Evolutionary conservation across 345 rosid genomes (phyloP), one percentile per base, ranked within the genome.

Genomic region (Eucalyptus regnans): DNA sequence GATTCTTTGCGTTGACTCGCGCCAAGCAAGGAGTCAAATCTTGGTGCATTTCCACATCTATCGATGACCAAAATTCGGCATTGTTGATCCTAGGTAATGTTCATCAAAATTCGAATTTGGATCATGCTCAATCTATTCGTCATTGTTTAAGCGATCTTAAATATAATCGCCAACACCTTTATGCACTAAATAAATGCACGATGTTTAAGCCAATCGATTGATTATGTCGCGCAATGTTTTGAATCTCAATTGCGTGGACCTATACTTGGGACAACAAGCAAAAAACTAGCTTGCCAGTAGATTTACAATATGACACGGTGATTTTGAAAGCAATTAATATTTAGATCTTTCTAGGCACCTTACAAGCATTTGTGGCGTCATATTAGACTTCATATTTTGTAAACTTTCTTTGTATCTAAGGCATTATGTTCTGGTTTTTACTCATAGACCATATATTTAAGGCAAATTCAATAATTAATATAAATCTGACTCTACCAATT

Each of bases 171-270:
- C 20, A 31, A 3, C 23, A 5, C 2, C 2, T 17, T 31, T 31
- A 68, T 20, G 6, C 23, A 31, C 20, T 68, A 31, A 8, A 31
- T 8, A 33, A 31, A 68, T 1, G 6, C 44, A 1, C 8, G 10
- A 9, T 22, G 2, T 20, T 41, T 33, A 0, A 71, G 46, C 7
- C 23, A 20, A 71, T 33, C 46, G 4, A 18, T 71, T 22, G 14
- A 37, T 71, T 37, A 71, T 9, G 46, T 71, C 1, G 4, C 27
- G 0, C 2, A 2, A 37, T 71, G 25, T 7, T 71, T 71, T 37
- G 27, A 17, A 71, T 37, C 81, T 37, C 44, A 23, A 37, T 17
- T 7, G 1, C 0, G 0, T 37, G 46, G 46, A 37, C 7, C 81
- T 4, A 9, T 71, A 18, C 46, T 18, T 2, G 12, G 43, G 80